Evolutionary conservation across 306 rosid genomes (phyloP).

Genomic region (Prunus mume): DNA sequence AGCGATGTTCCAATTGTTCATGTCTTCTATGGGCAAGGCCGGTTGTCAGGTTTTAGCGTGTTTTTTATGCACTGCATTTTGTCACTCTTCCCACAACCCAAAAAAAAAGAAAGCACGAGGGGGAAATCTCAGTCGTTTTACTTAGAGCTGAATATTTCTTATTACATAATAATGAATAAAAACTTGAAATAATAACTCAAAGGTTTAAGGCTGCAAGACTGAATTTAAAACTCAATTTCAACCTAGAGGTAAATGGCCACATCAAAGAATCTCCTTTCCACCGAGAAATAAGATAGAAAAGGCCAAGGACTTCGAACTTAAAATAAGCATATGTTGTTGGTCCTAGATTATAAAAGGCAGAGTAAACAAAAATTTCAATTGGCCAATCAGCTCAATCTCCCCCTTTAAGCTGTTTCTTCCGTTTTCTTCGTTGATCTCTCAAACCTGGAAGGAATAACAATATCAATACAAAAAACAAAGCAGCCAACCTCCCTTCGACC

Average conservation of each 20-base stretch:
- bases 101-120: neutral
- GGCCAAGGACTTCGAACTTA: neutral
- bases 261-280: neutral
- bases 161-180: neutral
- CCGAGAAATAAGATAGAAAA: neutral
- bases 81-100: too few relatives aligned
- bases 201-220: neutral
- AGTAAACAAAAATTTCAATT: neutral
- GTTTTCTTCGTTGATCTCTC: constrained; percentile 77
- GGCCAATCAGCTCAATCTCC: constrained; percentile 7
- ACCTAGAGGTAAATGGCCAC: neutral
- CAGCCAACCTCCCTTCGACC: neutral
- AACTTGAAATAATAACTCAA: neutral
- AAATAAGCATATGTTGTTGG: neutral
- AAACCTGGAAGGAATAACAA: constrained; percentile 49
- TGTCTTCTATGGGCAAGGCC: too few relatives aligned
- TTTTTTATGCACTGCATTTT: too few relatives aligned
- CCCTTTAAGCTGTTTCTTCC: constrained; percentile 43
- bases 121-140: neutral
- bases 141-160: neutral
- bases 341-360: neutral
- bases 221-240: neutral
- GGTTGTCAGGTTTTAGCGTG: too few relatives aligned
- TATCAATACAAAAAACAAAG: constrained; percentile 1
- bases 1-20: neutral